phyloP scores from a whole-genome alignment of 495 filamentous ascomycete species.

The Daldinia vernicosa region DNA sequence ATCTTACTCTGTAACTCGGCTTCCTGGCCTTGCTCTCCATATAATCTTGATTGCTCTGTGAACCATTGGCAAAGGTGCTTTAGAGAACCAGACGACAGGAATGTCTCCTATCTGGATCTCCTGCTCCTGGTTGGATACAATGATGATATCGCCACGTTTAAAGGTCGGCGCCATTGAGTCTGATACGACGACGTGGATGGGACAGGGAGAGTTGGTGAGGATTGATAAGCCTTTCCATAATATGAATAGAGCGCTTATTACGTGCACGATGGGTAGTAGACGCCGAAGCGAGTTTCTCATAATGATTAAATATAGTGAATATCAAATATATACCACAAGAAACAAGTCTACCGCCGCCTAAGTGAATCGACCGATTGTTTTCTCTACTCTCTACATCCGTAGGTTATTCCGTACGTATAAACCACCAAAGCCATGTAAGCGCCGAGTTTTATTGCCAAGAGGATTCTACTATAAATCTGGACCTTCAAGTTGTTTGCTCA shows the following conservation, averaged over 20 bases:
- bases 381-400: background rate
- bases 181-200: slow-evolving; percentile 41
- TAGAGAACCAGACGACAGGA: slow-evolving; percentile 47
- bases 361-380: background rate
- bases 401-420: background rate
- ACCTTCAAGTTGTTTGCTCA: background rate
- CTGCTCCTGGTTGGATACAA: slow-evolving; percentile 41
- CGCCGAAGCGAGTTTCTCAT: background rate
- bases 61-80: slow-evolving; percentile 49
- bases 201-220: slow-evolving; percentile 32
- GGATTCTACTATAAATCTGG: background rate
- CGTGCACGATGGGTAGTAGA: slow-evolving; percentile 22
- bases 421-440: background rate
- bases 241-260: slow-evolving; percentile 26
- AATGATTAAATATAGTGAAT: background rate
- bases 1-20: background rate
- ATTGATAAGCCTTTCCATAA: slow-evolving; percentile 36
- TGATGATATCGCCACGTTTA: slow-evolving; percentile 48
- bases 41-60: slow-evolving; percentile 43
- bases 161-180: slow-evolving; percentile 52
- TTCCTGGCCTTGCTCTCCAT: background rate
- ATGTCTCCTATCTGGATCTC: slow-evolving; percentile 46
- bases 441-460: background rate
- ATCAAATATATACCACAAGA: background rate
- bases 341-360: background rate